Evolutionary conservation across 106 monocot species (phyloP), one percentile per base, ranked within the genome.

Genomic region (Allium fistulosum): DNA sequence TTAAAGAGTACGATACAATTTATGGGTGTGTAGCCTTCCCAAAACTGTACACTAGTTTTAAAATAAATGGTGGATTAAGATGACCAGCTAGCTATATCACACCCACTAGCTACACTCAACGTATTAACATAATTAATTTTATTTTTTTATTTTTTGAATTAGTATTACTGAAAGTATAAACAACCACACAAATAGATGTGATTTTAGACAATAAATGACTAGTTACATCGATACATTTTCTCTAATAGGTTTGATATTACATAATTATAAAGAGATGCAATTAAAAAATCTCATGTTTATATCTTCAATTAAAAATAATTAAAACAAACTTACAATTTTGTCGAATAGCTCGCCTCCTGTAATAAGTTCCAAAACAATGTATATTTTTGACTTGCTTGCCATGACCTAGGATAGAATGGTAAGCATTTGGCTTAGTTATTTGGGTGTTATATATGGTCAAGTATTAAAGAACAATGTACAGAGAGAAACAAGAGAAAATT

Each of bases 371-470:
- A 94, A 63, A 53, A 94, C 82, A 67, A 90, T 82, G 61, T 87
- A 94, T 80, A 90, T 90, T 65, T 87, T 94, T 57, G 85, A 79
- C 79, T 87, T 94, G 75, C 94, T 94, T 26, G 87, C 94, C 87
- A 90, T 83, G 47, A 90, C 94, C 90, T 90, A 65, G 4, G 68
- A 65, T 51, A 28, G 22, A n/a, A 51, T 55, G 14, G 71, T 3
- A 14, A 45, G 15, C 14, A 7, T 68, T 55, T 4, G 15, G 46
- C 22, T 22, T 22, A 22, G 22, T 22, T 22, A 0, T 22, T 22
- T 18, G 17, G 13, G 10, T 62, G 13, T 2, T 26, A 22, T 56
- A 22, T 56, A 8, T 47, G 6, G 11, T 46, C 52, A 47, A 48
- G 47, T 63, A 15, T 12, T 46, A 12, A 62, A 11, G 6, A 46